These are phyloP conservation scores for Hypericum androsaemum DNA, from an alignment of 345 rosid species.

Conservation along the genomic window DNA sequence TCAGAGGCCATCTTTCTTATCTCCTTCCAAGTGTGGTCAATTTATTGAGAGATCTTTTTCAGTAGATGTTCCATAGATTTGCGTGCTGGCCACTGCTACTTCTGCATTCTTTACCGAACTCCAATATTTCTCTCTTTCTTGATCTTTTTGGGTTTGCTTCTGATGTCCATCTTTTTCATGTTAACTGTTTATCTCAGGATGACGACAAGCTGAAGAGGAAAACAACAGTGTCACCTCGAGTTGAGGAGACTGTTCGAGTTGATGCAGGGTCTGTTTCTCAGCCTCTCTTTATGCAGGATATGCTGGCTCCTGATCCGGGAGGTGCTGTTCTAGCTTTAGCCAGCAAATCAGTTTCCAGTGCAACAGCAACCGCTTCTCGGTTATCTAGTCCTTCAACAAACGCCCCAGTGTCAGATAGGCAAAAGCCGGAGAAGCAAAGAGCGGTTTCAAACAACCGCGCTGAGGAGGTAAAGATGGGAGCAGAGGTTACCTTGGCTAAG, in stretches of 20 bases:
- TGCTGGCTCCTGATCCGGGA: constrained; percentile 26
- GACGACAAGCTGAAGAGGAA: constrained; percentile 51
- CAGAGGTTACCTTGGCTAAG: constrained; percentile 28
- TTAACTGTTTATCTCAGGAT: constrained; percentile 20
- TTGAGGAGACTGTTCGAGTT: constrained; percentile 31
- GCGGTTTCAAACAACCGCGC: constrained; percentile 30
- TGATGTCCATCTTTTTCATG: neutral
- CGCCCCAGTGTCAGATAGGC: constrained; percentile 31
- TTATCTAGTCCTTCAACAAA: constrained; percentile 29
- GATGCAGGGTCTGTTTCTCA: constrained; percentile 35
- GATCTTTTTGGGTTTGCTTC: neutral
- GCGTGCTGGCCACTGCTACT: too few species aligned
- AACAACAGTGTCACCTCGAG: constrained; percentile 34
- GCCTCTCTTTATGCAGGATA: constrained; percentile 29
- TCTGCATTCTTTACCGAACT: too few species aligned
- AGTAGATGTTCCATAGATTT: too few species aligned
- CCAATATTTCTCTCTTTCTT: too few species aligned
- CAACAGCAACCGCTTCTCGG: constrained; percentile 26
- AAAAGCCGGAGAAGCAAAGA: constrained; percentile 47
- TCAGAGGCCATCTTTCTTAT: too few species aligned
- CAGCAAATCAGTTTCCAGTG: constrained; percentile 26
- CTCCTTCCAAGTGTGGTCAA: too few species aligned
- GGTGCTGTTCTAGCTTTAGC: constrained; percentile 30
- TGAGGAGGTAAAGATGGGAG: constrained; percentile 33
- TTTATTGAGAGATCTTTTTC: too few species aligned